phyloP scores from a whole-genome alignment of 208 protist genomes.

The Trypanosomatidae sp. region DNA sequence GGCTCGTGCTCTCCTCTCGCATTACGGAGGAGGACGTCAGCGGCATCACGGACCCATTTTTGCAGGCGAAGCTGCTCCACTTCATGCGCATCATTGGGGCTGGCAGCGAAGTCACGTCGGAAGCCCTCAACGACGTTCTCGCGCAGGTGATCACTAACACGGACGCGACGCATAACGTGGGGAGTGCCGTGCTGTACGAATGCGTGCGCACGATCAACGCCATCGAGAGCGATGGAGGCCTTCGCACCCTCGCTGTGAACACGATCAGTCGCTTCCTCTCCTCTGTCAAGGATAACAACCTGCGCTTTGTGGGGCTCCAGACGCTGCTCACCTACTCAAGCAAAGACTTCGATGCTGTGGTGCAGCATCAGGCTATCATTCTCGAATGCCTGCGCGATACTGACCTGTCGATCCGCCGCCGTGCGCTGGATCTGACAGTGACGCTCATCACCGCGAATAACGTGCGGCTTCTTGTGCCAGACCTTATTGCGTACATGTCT shows the following conservation, averaged over 20 bases:
- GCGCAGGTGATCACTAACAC: slow-evolving; percentile 99
- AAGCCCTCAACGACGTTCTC: slow-evolving; percentile 98
- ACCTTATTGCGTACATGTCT: slow-evolving; percentile 95
- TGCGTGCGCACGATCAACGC: slow-evolving; percentile 98
- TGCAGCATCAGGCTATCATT: slow-evolving; percentile 93
- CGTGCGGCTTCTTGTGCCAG: slow-evolving; percentile 93
- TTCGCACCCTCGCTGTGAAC: slow-evolving; percentile 96
- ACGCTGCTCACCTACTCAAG: slow-evolving; percentile 91
- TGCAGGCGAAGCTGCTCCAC: slow-evolving; percentile 96
- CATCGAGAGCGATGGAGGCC: slow-evolving; percentile 93
- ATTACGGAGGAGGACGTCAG: slow-evolving; percentile 95
- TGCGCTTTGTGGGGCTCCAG: slow-evolving; percentile 97
- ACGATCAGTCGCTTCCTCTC: slow-evolving; percentile 98
- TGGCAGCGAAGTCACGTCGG: slow-evolving; percentile 90
- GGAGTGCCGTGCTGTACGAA: slow-evolving; percentile 98
- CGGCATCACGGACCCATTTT: slow-evolving; percentile 98
- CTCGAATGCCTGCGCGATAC: slow-evolving; percentile 96
- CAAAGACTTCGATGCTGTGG: slow-evolving; percentile 87
- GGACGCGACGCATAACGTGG: slow-evolving; percentile 94
- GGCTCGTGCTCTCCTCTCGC: slow-evolving; percentile 93
- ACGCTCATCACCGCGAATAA: slow-evolving; percentile 95
- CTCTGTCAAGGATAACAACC: slow-evolving; percentile 97
- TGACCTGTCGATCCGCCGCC: slow-evolving; percentile 97
- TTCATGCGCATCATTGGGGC: slow-evolving; percentile 96
- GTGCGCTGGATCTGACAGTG: slow-evolving; percentile 97